Base-by-base conservation (phyloP, 805 yeast genomes). In the Candida schatavii region DNA sequence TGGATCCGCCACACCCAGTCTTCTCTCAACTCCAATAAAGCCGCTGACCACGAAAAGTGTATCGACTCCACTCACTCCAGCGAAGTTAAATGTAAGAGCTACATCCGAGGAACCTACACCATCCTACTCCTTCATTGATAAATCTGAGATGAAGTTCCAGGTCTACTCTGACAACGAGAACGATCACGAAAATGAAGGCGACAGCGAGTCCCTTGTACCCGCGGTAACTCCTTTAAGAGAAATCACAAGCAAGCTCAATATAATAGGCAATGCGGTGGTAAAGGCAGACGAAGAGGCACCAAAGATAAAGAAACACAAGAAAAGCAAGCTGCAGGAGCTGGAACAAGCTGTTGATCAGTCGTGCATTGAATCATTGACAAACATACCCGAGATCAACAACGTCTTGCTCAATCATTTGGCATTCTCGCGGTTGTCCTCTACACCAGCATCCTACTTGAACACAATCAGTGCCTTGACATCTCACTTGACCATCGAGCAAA, bases 361-460 rank as follows among this genome's bases (percentile, higher is more conserved):
- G 22, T 46, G 50, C 42, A 34, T 47, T 11, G 39, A 41, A 21
- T 41, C 44, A n/a, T 41, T 55, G 21, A 20, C 47, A 3, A 74
- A 76, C 34, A 54, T 78, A 34, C 66, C 62, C 2, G 81, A 80
- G 36, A 68, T 88, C 36, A 75, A 75, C 40, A 83, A 84, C 57
- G 74, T 88, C 9, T 67, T 89, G 37, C 75, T 81, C 35, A 93
- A 93, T 57, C 93, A 88, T 60, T 70, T 91, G 44, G 97, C 98
- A 13, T 93, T 86, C 63, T 86, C 97, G 3, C 77, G 96, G 44
- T 74, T 88, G 18, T 78, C 89, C 19, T 90, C 93, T 30, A 87
- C 95, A 0, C 97, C 98, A 4, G 71, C 91, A n/a, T 74, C 85
- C 5, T 75, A 75, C 34, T 67, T 91, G 43, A 78, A 74, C 38